Conservation (phyloP, 768 basidiomycete genomes). For the Hygrophoropsis aurantiaca region DNA sequence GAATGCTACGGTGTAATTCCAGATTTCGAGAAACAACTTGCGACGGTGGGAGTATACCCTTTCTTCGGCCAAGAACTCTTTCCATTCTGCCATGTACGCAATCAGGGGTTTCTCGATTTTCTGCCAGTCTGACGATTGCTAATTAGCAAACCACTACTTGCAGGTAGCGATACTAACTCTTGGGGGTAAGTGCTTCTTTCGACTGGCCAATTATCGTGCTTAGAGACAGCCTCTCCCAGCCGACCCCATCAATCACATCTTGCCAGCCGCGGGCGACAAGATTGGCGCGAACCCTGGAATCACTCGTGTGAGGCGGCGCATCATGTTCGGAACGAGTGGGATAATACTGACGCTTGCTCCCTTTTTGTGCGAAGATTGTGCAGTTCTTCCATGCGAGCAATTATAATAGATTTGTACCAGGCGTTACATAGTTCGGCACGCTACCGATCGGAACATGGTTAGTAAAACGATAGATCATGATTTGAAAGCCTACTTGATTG, state of each 20-base stretch:
- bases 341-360: constrained; percentile 22
- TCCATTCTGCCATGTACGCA: constrained; percentile 29
- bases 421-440: constrained; percentile 23
- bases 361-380: constrained; percentile 23
- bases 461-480: constrained; percentile 9
- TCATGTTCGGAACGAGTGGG: background rate
- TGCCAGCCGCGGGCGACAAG: constrained; percentile 19
- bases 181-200: constrained; percentile 19
- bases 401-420: constrained; percentile 22
- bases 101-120: constrained; percentile 17
- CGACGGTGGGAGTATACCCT: constrained; percentile 26
- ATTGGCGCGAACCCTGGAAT: constrained; percentile 16
- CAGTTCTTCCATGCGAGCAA: constrained; percentile 15
- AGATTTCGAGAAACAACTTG: constrained; percentile 21
- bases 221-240: constrained; percentile 30
- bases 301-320: constrained; percentile 6
- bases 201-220: constrained; percentile 27
- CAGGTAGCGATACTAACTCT: constrained; percentile 11
- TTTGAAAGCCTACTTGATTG: constrained; percentile 10
- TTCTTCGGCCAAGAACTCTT: constrained; percentile 28
- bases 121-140: constrained; percentile 14
- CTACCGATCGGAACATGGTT: constrained; percentile 4
- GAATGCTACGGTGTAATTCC: constrained; percentile 19
- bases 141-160: background rate
- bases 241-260: constrained; percentile 28